These are phyloP conservation scores for Botrytis sinoallii DNA, from an alignment of 2,329 filamentous ascomycete genomes.

Conservation along the genomic window DNA sequence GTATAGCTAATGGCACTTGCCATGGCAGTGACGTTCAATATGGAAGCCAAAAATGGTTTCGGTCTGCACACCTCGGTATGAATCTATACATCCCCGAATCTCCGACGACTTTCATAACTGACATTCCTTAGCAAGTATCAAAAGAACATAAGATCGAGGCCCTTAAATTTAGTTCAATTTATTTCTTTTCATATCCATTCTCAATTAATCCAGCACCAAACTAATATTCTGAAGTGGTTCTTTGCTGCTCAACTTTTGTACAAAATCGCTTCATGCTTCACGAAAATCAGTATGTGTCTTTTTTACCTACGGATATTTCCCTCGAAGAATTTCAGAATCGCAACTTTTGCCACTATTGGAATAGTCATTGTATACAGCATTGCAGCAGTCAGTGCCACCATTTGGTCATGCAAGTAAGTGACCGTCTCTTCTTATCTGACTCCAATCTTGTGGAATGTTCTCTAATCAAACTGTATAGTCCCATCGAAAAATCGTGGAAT, in stretches of 20 bases:
- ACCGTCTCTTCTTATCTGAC: neutral
- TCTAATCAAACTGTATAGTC: neutral
- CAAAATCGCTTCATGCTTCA: slow-evolving; percentile 22
- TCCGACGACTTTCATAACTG: neutral
- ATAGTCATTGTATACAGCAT: neutral
- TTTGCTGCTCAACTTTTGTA: slow-evolving; percentile 28
- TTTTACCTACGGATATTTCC: neutral
- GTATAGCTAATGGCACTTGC: neutral
- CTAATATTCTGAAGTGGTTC: slow-evolving; percentile 23
- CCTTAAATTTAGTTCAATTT: neutral
- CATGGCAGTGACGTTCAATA: slow-evolving; percentile 7
- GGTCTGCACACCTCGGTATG: slow-evolving; percentile 8
- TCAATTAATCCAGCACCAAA: neutral
- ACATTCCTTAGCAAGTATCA: neutral
- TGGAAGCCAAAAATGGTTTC: slow-evolving; percentile 6
- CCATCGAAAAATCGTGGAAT: slow-evolving; percentile 12
- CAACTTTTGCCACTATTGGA: slow-evolving; percentile 3
- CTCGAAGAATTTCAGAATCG: slow-evolving; percentile 10
- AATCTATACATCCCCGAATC: neutral
- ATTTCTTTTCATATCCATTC: neutral
- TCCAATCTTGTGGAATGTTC: neutral
- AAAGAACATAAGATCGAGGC: neutral
- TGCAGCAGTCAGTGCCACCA: neutral
- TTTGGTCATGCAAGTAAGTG: slow-evolving; percentile 6
- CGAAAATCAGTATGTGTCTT: neutral